Evolutionary conservation across 2,329 filamentous ascomycete species (phyloP).

Genomic region (Alternaria hordeiaustralica): DNA sequence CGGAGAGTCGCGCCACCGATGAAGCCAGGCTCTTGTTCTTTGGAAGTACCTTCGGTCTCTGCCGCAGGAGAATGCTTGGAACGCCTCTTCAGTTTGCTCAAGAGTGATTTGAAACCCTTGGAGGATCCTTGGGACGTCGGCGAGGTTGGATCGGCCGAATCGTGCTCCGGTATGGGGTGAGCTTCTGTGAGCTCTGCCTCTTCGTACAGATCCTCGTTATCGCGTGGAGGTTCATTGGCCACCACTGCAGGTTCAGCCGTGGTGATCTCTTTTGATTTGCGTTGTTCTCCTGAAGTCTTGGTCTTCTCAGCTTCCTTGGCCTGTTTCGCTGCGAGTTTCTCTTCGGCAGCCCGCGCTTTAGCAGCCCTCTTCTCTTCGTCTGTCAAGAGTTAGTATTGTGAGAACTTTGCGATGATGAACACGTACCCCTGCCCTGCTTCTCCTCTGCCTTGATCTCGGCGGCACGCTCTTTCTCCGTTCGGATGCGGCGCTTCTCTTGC

Average conservation of each 20-base stretch:
- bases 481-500: constrained; percentile 66
- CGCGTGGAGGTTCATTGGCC: constrained; percentile 4
- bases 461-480: constrained; percentile 60
- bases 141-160: constrained; percentile 22
- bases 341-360: constrained; percentile 59
- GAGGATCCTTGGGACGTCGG: constrained; percentile 39
- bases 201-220: constrained; percentile 30
- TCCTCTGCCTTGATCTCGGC: constrained; percentile 55
- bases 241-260: constrained; percentile 12
- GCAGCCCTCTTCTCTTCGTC: constrained; percentile 61
- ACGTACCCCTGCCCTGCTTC: constrained; percentile 64
- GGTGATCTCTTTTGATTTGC: constrained; percentile 53
- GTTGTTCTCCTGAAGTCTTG: constrained; percentile 62
- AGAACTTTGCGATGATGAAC: background rate
- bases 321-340: constrained; percentile 49
- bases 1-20: constrained; percentile 54
- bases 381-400: constrained; percentile 45
- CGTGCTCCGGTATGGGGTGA: constrained; percentile 10
- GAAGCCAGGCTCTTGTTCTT: constrained; percentile 44
- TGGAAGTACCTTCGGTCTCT: constrained; percentile 15
- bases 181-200: constrained; percentile 18
- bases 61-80: constrained; percentile 39
- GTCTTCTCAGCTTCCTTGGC: constrained; percentile 55
- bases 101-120: constrained; percentile 47
- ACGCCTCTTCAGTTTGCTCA: constrained; percentile 49